Evolutionary conservation across 2,329 filamentous ascomycete species (phyloP).

Genomic region (Bimuria novae-zelandiae): DNA sequence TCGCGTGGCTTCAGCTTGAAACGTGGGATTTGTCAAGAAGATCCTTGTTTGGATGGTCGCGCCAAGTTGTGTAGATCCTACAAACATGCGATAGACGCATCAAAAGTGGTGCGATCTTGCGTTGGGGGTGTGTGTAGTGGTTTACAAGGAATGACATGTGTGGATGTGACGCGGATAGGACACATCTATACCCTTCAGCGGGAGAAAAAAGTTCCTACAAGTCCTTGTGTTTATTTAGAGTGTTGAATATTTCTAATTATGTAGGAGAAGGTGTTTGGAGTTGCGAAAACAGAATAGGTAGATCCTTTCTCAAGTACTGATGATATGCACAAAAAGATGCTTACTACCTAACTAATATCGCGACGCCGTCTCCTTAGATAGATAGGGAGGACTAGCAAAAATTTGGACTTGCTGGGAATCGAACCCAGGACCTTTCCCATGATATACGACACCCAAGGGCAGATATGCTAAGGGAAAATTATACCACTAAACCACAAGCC

Average conservation of each 20-base stretch:
- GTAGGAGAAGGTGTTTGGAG: too few species aligned
- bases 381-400: neutral
- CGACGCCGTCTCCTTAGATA: too few species aligned
- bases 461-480: slow-evolving; percentile 5
- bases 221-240: too few species aligned
- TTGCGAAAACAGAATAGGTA: too few species aligned
- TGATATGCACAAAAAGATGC: too few species aligned
- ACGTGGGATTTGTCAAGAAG: neutral
- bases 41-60: too few species aligned
- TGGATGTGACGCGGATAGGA: too few species aligned
- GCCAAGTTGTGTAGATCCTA: neutral
- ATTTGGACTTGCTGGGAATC: slow-evolving; percentile 15
- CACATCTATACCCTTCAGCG: too few species aligned
- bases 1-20: neutral
- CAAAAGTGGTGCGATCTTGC: neutral
- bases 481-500: slow-evolving; percentile 12
- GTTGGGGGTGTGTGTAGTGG: neutral
- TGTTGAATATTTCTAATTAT: too few species aligned
- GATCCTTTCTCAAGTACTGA: too few species aligned
- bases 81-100: neutral
- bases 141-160: neutral
- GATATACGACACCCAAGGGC: neutral
- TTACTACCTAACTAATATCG: too few species aligned
- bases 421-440: slow-evolving; percentile 17
- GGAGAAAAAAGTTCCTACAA: too few species aligned